These are phyloP conservation scores for Colletotrichum magnum DNA, from an alignment of 2,329 filamentous ascomycete genomes.

Conservation along the genomic window DNA sequence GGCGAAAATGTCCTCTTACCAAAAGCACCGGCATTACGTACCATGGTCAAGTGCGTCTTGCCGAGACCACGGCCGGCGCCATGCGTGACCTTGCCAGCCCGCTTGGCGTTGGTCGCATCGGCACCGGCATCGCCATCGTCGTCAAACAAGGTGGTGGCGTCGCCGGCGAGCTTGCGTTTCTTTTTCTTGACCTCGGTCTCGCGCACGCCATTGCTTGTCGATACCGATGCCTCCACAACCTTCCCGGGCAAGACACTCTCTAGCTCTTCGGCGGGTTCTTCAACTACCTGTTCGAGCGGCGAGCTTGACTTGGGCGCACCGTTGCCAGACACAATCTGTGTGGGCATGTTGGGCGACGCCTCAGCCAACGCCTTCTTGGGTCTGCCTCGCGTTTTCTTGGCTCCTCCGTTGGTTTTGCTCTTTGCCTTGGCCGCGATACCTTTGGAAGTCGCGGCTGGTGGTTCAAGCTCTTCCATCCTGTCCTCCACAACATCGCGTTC, in stretches of 20 bases:
- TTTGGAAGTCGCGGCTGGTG: conserved; percentile 40
- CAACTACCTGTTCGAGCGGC: conserved; percentile 56
- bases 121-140: conserved; percentile 66
- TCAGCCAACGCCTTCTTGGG: conserved; percentile 64
- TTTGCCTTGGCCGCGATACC: conserved; percentile 45
- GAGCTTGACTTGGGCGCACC: conserved; percentile 52
- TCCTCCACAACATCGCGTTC: neutral
- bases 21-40: conserved; percentile 60
- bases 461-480: neutral
- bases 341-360: conserved; percentile 59
- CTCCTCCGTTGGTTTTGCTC: conserved; percentile 15
- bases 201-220: conserved; percentile 49
- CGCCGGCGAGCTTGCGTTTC: conserved; percentile 80
- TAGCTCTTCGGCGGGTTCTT: conserved; percentile 51
- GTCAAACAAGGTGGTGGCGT: conserved; percentile 76
- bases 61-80: conserved; percentile 41
- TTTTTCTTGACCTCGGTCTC: conserved; percentile 69
- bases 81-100: conserved; percentile 52
- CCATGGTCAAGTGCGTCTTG: conserved; percentile 56
- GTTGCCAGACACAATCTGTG: conserved; percentile 42
- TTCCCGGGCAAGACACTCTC: conserved; percentile 49
- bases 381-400: conserved; percentile 59
- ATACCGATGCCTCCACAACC: conserved; percentile 42
- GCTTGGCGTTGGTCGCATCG: conserved; percentile 44
- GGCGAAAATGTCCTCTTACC: conserved; percentile 75